Evolutionary conservation across 2,329 filamentous ascomycete species (phyloP), one percentile per base, ranked within the genome.

Genomic region (Colletotrichum limetticola): DNA sequence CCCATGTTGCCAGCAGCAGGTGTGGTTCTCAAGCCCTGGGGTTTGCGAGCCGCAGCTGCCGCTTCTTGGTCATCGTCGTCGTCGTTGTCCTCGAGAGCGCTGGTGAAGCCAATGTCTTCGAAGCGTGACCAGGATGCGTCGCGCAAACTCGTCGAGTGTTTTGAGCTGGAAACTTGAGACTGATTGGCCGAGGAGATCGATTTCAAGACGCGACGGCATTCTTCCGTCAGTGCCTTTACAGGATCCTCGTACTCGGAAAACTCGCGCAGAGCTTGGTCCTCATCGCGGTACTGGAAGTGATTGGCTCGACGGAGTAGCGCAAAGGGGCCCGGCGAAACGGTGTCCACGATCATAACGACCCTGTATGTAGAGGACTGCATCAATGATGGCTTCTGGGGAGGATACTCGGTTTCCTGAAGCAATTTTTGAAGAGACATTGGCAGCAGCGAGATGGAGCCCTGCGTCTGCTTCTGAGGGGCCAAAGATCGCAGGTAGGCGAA

Each of bases 91-190:
- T 95, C 92, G 26, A 95, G 85, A 0, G 92, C 84, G 72, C 90
- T 94, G 4, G 93, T 91, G 79, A 98, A 99, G 1, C 97, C 97
- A 77, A 98, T 91, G 79, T 98, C 97, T 81, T 98, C 95, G 75
- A 99, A 99, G 63, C 95, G 91, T 19, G 97, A 98, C 97, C 97
- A 99, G 0, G 95, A 97, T 24, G 95, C 94, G 81, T 98, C 95
- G 46, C 90, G 90, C 68, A 95, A 84, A 73, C 92, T 91, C 5
- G 92, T 94, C 1, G 92, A 94, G 70, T 91, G 90, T 80, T 94
- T 92, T 19, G 90, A 86, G 79, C 88, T 92, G 5, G 92, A 93
- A 16, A 92, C 90, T 66, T 93, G 91, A 0, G 94, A 97, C 80
- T 98, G 94, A 77, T 98, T 98, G 58, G 93, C 92, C 0, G 93